These are phyloP conservation scores for Leccinum insolens DNA, from an alignment of 1,284 basidiomycete species.

Conservation along the genomic window DNA sequence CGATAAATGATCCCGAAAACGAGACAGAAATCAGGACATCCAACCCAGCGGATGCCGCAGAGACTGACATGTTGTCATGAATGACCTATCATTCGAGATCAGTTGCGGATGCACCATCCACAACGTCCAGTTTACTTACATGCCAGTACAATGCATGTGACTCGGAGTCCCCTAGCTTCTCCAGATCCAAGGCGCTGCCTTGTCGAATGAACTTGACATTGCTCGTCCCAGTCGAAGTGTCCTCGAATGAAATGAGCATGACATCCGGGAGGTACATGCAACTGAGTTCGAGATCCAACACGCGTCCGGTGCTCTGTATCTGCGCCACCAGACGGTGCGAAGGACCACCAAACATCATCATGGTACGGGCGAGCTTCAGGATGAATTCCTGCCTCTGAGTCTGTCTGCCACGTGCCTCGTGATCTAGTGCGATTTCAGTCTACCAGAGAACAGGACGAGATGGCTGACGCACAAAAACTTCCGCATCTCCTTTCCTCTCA, in stretches of 20 bases:
- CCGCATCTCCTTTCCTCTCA: constrained; percentile 54
- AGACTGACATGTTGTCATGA: constrained; percentile 84
- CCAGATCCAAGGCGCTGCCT: constrained; percentile 72
- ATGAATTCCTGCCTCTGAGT: constrained; percentile 85
- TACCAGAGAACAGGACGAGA: neutral
- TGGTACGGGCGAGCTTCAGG: constrained; percentile 83
- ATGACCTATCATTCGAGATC: constrained; percentile 58
- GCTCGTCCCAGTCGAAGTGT: constrained; percentile 82
- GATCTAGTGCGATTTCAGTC: constrained; percentile 52
- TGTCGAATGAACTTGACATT: constrained; percentile 87
- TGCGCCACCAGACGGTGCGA: constrained; percentile 87
- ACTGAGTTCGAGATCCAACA: constrained; percentile 83
- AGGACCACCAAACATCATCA: constrained; percentile 98
- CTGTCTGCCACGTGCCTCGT: constrained; percentile 84
- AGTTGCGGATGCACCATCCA: neutral
- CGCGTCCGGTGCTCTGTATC: constrained; percentile 83
- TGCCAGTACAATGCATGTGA: constrained; percentile 85
- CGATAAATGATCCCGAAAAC: constrained; percentile 81
- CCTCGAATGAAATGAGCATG: constrained; percentile 84
- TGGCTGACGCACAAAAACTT: constrained; percentile 65
- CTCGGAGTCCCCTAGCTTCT: constrained; percentile 64
- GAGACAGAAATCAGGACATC: constrained; percentile 76
- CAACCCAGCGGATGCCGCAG: constrained; percentile 74
- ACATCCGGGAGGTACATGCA: constrained; percentile 89
- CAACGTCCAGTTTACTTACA: constrained; percentile 39